Evolutionary conservation across 306 rosid species (phyloP), one percentile per base, ranked within the genome.

Genomic region (Cyamopsis tetragonoloba): DNA sequence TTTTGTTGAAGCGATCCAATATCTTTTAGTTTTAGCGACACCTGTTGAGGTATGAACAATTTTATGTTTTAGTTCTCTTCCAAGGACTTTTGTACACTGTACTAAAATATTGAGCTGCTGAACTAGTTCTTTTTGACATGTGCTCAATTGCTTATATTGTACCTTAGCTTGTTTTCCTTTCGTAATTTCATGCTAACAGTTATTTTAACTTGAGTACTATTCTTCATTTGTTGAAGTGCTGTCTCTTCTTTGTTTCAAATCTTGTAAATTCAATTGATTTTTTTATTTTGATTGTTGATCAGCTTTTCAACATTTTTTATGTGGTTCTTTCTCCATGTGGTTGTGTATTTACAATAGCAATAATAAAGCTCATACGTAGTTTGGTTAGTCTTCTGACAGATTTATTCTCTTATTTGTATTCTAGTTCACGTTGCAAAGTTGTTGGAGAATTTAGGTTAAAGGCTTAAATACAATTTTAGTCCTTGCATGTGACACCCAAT

Each of bases 1-100:
- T 84, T 93, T 93, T 76, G 81, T 93, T 75, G 99, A 93, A 78
- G 99, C 99, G 19, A 93, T 93, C 71, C 95, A 86, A 56, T 85
- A 89, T 88, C 88, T 93, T 64, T 79, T 93, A 74, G 46, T 93
- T 79, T 80, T 93, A 68, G 97, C 95, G 7, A 93, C 95, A 1
- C 97, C 99, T 24, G 86, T 86, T 51, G 96, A 93, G 97, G 99
- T 93, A 87, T 30, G 72, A 18, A 38, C 68, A 24, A 49, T 70
- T 74, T 32, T 44, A 31, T 65, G 62, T 28, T 57, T 55, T 34
- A 37, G 48, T 49, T 43, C 19, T 67, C 37, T 50, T 75, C 59
- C 67, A 31, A 38, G 13, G 64, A 54, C 24, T 42, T 34, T 38
- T 54, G 31, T 66, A 43, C 55, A 27, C 39, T 54, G 31, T 66